Evolutionary conservation across 2,329 filamentous ascomycete genomes (phyloP).

Genomic region (Trematosphaeria pertusa): DNA sequence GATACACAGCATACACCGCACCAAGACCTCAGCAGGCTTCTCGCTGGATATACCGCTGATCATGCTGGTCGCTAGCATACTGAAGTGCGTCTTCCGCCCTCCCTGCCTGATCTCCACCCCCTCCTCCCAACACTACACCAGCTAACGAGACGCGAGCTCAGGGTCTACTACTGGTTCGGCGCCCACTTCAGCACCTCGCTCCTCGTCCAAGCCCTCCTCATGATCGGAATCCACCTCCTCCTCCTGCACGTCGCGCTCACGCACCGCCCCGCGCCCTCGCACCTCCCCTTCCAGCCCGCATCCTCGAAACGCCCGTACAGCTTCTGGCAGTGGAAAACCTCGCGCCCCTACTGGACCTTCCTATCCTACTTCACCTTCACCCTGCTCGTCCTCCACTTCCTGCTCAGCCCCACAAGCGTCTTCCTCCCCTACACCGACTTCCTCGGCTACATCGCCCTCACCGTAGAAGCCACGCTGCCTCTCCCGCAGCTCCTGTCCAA

Average conservation of each 20-base stretch:
- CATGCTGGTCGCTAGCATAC: conserved; percentile 69
- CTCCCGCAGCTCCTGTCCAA: conserved; percentile 81
- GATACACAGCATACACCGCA: conserved; percentile 68
- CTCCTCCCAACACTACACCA: not conserved
- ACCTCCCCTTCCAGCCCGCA: conserved; percentile 67
- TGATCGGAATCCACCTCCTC: conserved; percentile 64
- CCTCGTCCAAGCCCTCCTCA: conserved; percentile 66
- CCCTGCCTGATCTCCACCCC: conserved; percentile 1
- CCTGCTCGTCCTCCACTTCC: conserved; percentile 69
- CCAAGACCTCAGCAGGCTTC: conserved; percentile 67
- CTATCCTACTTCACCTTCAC: conserved; percentile 70
- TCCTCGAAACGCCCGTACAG: conserved; percentile 68
- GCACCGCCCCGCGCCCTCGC: conserved; percentile 56
- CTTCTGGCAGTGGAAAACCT: conserved; percentile 83
- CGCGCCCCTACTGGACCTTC: conserved; percentile 82
- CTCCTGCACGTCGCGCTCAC: conserved; percentile 67
- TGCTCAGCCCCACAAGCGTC: conserved; percentile 66
- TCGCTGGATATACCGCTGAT: conserved; percentile 72
- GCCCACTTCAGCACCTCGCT: conserved; percentile 65
- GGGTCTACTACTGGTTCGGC: conserved; percentile 71
- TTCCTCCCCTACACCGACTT: conserved; percentile 70
- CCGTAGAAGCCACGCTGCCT: conserved; percentile 81
- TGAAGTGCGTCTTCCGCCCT: conserved; percentile 57
- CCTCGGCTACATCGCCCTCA: conserved; percentile 77
- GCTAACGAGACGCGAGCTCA: conserved; percentile 29